These are phyloP conservation scores for Penicillium waksmanii DNA, from an alignment of 495 filamentous ascomycete species.

Conservation along the genomic window DNA sequence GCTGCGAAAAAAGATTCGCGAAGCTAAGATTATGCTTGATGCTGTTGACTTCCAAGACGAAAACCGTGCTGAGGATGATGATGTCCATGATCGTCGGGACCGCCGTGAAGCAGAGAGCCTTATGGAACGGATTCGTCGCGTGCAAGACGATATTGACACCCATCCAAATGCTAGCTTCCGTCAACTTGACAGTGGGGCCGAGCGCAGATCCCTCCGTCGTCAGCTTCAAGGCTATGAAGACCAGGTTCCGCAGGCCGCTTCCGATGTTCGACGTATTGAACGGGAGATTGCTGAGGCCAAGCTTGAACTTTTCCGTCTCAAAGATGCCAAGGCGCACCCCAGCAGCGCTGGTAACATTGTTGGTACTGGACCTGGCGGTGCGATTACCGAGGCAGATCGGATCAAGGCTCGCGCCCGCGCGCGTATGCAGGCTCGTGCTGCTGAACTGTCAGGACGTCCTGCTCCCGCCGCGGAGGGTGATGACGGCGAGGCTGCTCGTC, in stretches of 20 bases:
- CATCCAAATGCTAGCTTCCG: slow-evolving; percentile 80
- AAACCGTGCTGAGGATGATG: slow-evolving; percentile 85
- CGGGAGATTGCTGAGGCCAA: slow-evolving; percentile 89
- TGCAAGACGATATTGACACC: slow-evolving; percentile 95
- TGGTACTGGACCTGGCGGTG: slow-evolving; percentile 90
- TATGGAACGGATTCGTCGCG: slow-evolving; percentile 86
- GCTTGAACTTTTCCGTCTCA: slow-evolving; percentile 91
- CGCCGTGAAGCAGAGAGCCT: slow-evolving; percentile 92
- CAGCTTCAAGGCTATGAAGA: slow-evolving; percentile 89
- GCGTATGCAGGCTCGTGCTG: slow-evolving; percentile 97
- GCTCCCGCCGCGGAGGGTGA: slow-evolving; percentile 64
- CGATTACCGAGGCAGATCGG: slow-evolving; percentile 89
- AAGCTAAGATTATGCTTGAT: slow-evolving; percentile 94
- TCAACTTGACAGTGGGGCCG: slow-evolving; percentile 79
- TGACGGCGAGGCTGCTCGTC: slow-evolving; percentile 73
- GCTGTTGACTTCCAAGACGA: slow-evolving; percentile 97
- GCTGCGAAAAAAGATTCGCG: slow-evolving; percentile 87
- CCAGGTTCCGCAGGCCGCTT: slow-evolving; percentile 87
- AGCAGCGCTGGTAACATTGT: slow-evolving; percentile 80
- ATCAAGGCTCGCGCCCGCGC: slow-evolving; percentile 94
- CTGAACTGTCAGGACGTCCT: slow-evolving; percentile 85
- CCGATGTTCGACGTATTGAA: slow-evolving; percentile 87
- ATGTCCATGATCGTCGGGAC: slow-evolving; percentile 87
- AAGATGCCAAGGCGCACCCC: slow-evolving; percentile 91
- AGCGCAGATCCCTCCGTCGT: slow-evolving; percentile 80